Conservation (phyloP, 371 early-diverging fungal species). For the Mortierella sp. region DNA sequence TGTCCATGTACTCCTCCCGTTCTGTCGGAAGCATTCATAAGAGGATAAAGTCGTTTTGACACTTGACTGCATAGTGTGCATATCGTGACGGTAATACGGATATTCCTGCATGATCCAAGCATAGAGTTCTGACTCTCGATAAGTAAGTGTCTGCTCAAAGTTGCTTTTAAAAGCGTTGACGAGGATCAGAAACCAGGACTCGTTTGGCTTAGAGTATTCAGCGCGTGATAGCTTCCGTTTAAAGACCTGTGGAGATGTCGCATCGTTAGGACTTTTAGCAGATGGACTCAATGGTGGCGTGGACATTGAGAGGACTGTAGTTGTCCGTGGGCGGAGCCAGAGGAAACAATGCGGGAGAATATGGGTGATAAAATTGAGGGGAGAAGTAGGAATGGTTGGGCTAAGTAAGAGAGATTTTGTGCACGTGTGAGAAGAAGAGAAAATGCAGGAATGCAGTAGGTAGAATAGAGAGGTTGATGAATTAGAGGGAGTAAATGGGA, state of each 20-base stretch:
- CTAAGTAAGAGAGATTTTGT: neutral
- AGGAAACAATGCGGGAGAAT: neutral
- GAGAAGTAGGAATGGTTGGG: neutral
- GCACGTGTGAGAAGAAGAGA: neutral
- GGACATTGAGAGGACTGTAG: conserved; percentile 28
- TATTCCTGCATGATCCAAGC: conserved; percentile 57
- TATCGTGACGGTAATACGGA: conserved; percentile 56
- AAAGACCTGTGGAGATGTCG: conserved; percentile 24
- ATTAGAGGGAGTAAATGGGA: neutral
- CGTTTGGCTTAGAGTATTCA: conserved; percentile 54
- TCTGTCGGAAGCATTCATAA: conserved; percentile 57
- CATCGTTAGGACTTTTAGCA: conserved; percentile 31
- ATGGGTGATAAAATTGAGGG: neutral
- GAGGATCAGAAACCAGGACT: conserved; percentile 57
- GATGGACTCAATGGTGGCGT: conserved; percentile 46
- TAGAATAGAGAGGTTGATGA: conserved; percentile 1
- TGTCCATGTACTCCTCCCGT: conserved; percentile 56
- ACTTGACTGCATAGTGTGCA: conserved; percentile 56
- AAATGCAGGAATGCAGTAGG: neutral
- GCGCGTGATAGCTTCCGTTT: conserved; percentile 34
- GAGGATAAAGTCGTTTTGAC: conserved; percentile 52
- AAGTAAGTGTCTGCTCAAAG: conserved; percentile 58
- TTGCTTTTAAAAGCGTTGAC: conserved; percentile 59
- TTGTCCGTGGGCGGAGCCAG: neutral
- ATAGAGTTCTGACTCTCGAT: conserved; percentile 55